Conservation (phyloP, 2,329 filamentous ascomycete species). For the Nothopassalora personata region DNA sequence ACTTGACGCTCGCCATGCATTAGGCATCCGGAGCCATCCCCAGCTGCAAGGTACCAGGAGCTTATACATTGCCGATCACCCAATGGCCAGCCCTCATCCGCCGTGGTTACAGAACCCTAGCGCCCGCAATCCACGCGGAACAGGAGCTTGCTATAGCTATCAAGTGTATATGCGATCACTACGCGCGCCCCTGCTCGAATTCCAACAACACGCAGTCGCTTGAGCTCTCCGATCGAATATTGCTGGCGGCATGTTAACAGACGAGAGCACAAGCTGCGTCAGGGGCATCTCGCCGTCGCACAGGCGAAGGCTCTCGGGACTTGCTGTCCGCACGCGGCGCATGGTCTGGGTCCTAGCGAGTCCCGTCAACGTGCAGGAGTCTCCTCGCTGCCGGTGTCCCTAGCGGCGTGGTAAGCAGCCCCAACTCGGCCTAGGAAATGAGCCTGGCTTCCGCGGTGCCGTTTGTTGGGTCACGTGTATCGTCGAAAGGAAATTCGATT, state of each 20-base stretch:
- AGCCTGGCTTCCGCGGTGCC: not conserved
- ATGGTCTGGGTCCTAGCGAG: not conserved
- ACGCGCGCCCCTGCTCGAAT: not conserved
- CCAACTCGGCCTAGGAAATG: not conserved
- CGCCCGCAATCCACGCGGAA: no score
- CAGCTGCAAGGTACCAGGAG: not conserved
- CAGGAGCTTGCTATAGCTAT: not conserved
- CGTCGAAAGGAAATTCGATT: not conserved
- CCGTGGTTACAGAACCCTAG: not conserved
- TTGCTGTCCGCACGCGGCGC: not conserved
- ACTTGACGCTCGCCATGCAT: not conserved
- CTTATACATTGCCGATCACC: not conserved
- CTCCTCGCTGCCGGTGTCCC: not conserved
- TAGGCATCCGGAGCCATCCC: not conserved
- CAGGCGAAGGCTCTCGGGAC: not conserved
- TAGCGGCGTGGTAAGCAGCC: not conserved
- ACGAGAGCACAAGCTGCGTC: not conserved
- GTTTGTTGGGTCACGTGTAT: not conserved
- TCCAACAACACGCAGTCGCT: not conserved
- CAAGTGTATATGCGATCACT: not conserved
- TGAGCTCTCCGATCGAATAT: not conserved
- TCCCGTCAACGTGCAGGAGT: not conserved
- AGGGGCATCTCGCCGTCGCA: not conserved
- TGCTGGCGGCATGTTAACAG: not conserved
- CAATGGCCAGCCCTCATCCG: not conserved